These are phyloP conservation scores for Grosmannia serpens DNA, from an alignment of 2,329 filamentous ascomycete species.

Conservation along the genomic window DNA sequence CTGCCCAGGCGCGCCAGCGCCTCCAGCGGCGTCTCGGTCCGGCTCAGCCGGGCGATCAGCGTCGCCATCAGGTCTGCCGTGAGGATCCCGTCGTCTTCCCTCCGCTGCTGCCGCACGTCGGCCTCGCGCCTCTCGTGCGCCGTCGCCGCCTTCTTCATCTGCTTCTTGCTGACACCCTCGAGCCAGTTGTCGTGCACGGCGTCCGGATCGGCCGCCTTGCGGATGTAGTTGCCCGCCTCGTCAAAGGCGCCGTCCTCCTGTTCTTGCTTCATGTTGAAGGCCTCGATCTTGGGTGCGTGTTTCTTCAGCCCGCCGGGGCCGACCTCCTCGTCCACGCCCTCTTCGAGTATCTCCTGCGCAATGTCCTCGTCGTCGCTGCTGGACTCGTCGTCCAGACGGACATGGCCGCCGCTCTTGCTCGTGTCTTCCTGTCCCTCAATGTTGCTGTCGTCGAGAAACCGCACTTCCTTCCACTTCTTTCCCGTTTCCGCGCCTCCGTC, in stretches of 20 bases:
- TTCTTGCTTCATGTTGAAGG: constrained; percentile 87
- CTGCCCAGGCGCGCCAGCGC: constrained; percentile 73
- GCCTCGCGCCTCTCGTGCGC: constrained; percentile 78
- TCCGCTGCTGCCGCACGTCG: constrained; percentile 58
- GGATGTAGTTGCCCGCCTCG: constrained; percentile 78
- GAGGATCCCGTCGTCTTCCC: constrained; percentile 81
- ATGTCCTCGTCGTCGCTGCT: constrained; percentile 52
- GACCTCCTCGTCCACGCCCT: constrained; percentile 76
- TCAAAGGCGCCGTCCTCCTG: constrained; percentile 91
- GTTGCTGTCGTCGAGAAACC: constrained; percentile 44
- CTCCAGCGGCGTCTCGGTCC: constrained; percentile 77
- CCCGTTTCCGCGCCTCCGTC: neutral
- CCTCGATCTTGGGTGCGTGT: constrained; percentile 87
- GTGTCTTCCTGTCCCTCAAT: constrained; percentile 71
- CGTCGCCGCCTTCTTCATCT: constrained; percentile 77
- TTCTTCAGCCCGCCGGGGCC: constrained; percentile 84
- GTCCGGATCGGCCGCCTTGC: constrained; percentile 80
- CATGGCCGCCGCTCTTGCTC: constrained; percentile 63
- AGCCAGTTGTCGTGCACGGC: constrained; percentile 88
- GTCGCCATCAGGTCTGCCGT: constrained; percentile 61
- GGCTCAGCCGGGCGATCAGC: constrained; percentile 63
- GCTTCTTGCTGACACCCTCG: constrained; percentile 84
- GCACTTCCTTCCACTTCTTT: constrained; percentile 52
- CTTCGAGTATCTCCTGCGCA: constrained; percentile 64
- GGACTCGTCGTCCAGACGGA: constrained; percentile 46